Evolutionary conservation across 805 yeast species (phyloP).

Genomic region (Danielia reshetovae): DNA sequence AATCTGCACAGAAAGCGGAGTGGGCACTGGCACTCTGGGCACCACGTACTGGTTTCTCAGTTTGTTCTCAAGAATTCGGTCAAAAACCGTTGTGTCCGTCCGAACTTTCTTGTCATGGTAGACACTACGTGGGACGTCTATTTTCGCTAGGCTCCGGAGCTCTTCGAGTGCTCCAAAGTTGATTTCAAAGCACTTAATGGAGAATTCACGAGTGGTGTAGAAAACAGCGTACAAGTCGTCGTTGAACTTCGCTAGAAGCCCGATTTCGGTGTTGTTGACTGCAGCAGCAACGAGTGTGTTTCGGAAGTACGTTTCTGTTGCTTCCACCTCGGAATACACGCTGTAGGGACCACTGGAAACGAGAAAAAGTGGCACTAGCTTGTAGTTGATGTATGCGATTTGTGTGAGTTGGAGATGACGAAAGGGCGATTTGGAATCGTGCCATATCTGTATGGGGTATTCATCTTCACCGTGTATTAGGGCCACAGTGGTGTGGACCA

Average conservation of each 20-base stretch:
- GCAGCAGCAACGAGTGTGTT: slow-evolving; percentile 2
- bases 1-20: slow-evolving; percentile 15
- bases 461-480: background rate
- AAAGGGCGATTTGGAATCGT: slow-evolving; percentile 1
- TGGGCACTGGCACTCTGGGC: slow-evolving; percentile 7
- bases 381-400: slow-evolving; percentile 4
- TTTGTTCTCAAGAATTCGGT: slow-evolving; percentile 30
- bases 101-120: background rate
- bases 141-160: slow-evolving; percentile 4
- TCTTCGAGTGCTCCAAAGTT: slow-evolving; percentile 17
- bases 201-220: no score
- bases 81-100: slow-evolving; percentile 26
- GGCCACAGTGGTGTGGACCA: background rate
- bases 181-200: slow-evolving; percentile 17
- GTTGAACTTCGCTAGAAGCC: slow-evolving; percentile 9
- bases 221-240: slow-evolving; percentile 21
- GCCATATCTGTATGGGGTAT: slow-evolving; percentile 12
- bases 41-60: slow-evolving; percentile 12
- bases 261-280: slow-evolving; percentile 2
- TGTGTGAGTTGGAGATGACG: slow-evolving; percentile 1
- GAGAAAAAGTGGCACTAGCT: slow-evolving; percentile 12
- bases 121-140: background rate
- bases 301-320: slow-evolving; percentile 12
- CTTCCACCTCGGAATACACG: slow-evolving; percentile 10
- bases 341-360: slow-evolving; percentile 14